Conservation (phyloP, 2,329 filamentous ascomycete species). For the Grosmannia huntii region DNA sequence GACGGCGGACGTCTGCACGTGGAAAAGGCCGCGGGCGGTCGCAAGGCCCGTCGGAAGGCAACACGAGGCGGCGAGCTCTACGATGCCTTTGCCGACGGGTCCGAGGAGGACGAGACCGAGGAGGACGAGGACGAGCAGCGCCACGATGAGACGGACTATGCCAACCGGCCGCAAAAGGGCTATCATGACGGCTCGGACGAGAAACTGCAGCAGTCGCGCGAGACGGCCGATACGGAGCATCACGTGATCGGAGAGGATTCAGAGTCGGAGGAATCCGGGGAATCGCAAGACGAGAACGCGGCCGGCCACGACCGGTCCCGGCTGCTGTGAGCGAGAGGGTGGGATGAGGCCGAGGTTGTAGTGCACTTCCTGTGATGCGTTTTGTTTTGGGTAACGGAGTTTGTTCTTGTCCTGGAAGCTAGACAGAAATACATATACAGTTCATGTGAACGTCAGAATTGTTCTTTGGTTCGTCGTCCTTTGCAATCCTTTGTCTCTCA, state of each 20-base stretch:
- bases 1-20: background rate
- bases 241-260: slow-evolving; percentile 39
- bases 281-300: slow-evolving; percentile 18
- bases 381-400: background rate
- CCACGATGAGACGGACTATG: slow-evolving; percentile 26
- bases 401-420: background rate
- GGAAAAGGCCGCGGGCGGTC: slow-evolving; percentile 28
- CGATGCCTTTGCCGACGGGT: slow-evolving; percentile 89
- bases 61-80: slow-evolving; percentile 79
- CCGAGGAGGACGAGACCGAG: slow-evolving; percentile 57
- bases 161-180: background rate
- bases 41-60: slow-evolving; percentile 28
- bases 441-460: too few relatives aligned
- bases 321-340: slow-evolving; percentile 1
- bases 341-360: background rate
- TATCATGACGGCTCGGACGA: slow-evolving; percentile 18
- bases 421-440: too few relatives aligned
- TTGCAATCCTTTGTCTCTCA: too few relatives aligned
- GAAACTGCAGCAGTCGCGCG: background rate
- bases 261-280: slow-evolving; percentile 23
- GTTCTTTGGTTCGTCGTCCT: too few relatives aligned
- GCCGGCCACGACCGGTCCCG: slow-evolving; percentile 5
- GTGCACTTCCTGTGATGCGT: background rate
- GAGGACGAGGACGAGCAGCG: slow-evolving; percentile 19
- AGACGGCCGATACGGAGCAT: slow-evolving; percentile 23